Evolutionary conservation across 78 protist species (phyloP), one percentile per base, ranked within the genome.

Genomic region (Diacronema lutheri): DNA sequence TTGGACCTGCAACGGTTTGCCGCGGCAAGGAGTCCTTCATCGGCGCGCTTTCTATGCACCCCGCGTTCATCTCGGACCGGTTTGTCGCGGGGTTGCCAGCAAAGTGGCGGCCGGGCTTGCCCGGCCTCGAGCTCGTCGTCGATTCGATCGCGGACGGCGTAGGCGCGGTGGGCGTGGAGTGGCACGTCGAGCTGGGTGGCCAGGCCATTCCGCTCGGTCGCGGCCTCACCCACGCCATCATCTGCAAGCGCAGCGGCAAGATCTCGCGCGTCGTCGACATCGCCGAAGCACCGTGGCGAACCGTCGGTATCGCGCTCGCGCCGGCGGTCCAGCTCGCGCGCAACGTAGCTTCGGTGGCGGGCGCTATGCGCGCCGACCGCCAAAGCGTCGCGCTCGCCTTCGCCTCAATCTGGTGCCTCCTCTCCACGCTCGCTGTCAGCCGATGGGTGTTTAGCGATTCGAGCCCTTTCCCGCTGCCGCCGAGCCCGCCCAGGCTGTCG

Each of bases 241-340:
- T 81, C 11, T 20, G 66, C 69, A 0, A 57, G 0, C 21, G 41
- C 44, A 81, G 58, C 13, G 86, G 86, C 46, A 37, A 64, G 55
- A 81, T 81, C 13, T 0, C 2, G 44, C 86, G 86, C 33, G 86
- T 81, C 26, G 86, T 81, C 14, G 86, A 81, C 74, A 81, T 81
- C 23, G 86, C 86, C 26, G 86, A 81, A 58, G 86, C 69, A 35
- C 86, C 65, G 3, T 60, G 68, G 84, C 84, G 65, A 7, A 44
- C 50, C 3, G 50, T 44, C 16, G 50, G 50, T 7, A 44, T 44
- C 50, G 50, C 50, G 50, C 16, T 44, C 50, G 50, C 50, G 7
- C 50, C 50, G 7, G 50, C 7, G 16, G 50, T 44, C 16, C 3
- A 7, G 16, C 16, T 7, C 50, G 7, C 7, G 16, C 3, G 7